These are phyloP conservation scores for Backusella psychrophila DNA, from an alignment of 192 early-diverging fungal genomes.

Conservation along the genomic window DNA sequence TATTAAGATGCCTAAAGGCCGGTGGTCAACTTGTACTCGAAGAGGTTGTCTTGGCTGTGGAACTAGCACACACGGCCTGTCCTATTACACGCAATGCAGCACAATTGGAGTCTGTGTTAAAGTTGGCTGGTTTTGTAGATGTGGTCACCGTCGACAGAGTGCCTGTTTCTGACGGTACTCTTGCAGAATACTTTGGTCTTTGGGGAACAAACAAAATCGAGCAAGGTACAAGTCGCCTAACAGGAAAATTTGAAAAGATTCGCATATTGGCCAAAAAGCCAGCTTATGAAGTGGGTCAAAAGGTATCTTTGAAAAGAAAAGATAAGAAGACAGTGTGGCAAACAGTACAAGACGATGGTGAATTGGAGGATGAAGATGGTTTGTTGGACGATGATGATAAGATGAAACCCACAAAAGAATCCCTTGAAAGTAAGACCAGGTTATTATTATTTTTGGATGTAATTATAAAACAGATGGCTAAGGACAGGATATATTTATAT, in stretches of 20 bases:
- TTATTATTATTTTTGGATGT: neutral
- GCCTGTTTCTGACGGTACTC: constrained; percentile 44
- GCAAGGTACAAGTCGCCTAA: constrained; percentile 38
- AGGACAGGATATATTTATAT: neutral
- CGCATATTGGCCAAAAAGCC: constrained; percentile 71
- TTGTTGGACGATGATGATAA: constrained; percentile 84
- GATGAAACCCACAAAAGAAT: constrained; percentile 62
- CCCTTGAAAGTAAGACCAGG: constrained; percentile 49
- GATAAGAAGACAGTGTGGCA: constrained; percentile 36
- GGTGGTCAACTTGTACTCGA: constrained; percentile 61
- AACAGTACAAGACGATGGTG: constrained; percentile 82
- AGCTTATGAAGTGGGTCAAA: constrained; percentile 82
- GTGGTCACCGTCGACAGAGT: constrained; percentile 33
- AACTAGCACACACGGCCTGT: constrained; percentile 35
- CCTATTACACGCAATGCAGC: constrained; percentile 57
- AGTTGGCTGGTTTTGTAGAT: constrained; percentile 86
- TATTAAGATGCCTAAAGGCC: constrained; percentile 64
- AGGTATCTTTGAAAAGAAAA: constrained; percentile 68
- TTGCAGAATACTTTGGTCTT: constrained; percentile 48
- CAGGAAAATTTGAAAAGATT: constrained; percentile 48
- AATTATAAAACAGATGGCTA: neutral
- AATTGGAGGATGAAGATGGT: constrained; percentile 84
- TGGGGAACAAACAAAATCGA: constrained; percentile 56
- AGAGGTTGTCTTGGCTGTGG: constrained; percentile 65
- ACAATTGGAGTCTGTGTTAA: constrained; percentile 66